A percentile compares a stretch with the other conserved stretches of the same genome.
Conservation (phyloP, 2,329 filamentous ascomycete genomes). For the Sporothrix brasiliensis region DNA sequence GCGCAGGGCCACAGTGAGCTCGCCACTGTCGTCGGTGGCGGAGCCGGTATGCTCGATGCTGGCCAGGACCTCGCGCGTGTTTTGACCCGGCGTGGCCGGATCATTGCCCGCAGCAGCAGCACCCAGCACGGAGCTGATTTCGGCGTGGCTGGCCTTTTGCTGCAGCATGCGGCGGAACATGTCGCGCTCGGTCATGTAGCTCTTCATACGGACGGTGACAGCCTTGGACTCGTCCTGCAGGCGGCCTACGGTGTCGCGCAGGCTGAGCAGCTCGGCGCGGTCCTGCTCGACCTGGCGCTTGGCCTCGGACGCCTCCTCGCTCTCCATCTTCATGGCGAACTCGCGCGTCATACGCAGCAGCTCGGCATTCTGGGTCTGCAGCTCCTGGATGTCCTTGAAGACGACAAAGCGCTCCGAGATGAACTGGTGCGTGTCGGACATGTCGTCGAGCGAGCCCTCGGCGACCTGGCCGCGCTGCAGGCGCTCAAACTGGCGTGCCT, state of each 20-base stretch:
- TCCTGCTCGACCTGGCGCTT: slow-evolving; percentile 66
- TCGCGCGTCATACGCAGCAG: slow-evolving; percentile 81
- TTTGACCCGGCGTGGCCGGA: slow-evolving; percentile 45
- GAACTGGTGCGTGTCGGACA: slow-evolving; percentile 83
- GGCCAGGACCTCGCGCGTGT: slow-evolving; percentile 55
- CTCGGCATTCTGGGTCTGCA: slow-evolving; percentile 87
- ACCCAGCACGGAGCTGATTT: slow-evolving; percentile 70
- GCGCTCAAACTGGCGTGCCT: slow-evolving; percentile 74
- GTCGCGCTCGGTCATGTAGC: slow-evolving; percentile 92
- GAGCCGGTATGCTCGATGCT: slow-evolving; percentile 58
- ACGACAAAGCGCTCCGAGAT: slow-evolving; percentile 88
- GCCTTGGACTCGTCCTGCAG: slow-evolving; percentile 82
- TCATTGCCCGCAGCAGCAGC: slow-evolving; percentile 63
- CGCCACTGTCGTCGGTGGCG: slow-evolving; percentile 59
- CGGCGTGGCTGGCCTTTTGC: slow-evolving; percentile 63
- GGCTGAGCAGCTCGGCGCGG: slow-evolving; percentile 70
- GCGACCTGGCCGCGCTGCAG: slow-evolving; percentile 75
- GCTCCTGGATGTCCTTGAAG: slow-evolving; percentile 80
- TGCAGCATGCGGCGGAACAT: slow-evolving; percentile 96
- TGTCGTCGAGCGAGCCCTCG: slow-evolving; percentile 69
- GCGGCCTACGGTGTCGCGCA: slow-evolving; percentile 42
- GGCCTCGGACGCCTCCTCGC: slow-evolving; percentile 74
- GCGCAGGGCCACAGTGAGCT: slow-evolving; percentile 76
- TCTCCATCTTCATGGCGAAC: slow-evolving; percentile 86
- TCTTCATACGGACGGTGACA: slow-evolving; percentile 81